A percentile compares a stretch with the other conserved stretches of the same genome.
These are phyloP conservation scores for Flaveria robusta DNA, from an alignment of 129 eudicot species.

Conservation along the genomic window DNA sequence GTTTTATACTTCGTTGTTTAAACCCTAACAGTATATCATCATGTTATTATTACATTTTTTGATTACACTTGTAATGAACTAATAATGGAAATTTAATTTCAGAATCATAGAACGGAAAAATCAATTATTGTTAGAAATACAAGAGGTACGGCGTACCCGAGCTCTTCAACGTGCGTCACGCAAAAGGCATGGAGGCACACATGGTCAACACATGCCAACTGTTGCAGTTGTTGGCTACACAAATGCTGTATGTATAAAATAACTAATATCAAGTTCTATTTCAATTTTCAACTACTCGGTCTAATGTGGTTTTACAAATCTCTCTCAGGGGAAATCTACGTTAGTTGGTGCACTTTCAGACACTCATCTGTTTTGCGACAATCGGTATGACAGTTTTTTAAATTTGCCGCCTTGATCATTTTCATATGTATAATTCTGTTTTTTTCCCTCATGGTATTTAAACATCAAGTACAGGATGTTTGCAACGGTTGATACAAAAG, in stretches of 20 bases:
- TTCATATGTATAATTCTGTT: background rate
- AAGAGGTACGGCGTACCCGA: slow-evolving; percentile 95
- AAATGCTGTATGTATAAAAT: slow-evolving; percentile 69
- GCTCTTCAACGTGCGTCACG: slow-evolving; percentile 96
- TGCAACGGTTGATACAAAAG: slow-evolving; percentile 95
- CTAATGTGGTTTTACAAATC: slow-evolving; percentile 8
- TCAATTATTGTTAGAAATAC: slow-evolving; percentile 69
- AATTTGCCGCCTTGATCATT: background rate
- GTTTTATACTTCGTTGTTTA: slow-evolving; percentile 35
- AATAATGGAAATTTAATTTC: slow-evolving; percentile 23
- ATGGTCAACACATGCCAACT: slow-evolving; percentile 74
- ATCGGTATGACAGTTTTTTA: slow-evolving; percentile 52
- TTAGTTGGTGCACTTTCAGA: slow-evolving; percentile 82
- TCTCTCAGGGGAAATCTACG: slow-evolving; percentile 86
- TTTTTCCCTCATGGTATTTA: background rate
- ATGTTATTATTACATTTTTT: background rate
- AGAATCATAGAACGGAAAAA: slow-evolving; percentile 80
- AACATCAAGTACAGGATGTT: slow-evolving; percentile 60
- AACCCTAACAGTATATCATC: background rate
- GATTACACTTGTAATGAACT: background rate
- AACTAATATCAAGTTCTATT: background rate
- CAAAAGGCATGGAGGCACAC: slow-evolving; percentile 60
- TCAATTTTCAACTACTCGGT: background rate
- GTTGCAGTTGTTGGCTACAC: slow-evolving; percentile 98
- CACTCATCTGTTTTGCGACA: slow-evolving; percentile 76